Percentiles rank a stretch among this genome's conserved stretches.
These are phyloP conservation scores for Xerocomellus intermedius DNA, from an alignment of 768 basidiomycete genomes.

Conservation along the genomic window DNA sequence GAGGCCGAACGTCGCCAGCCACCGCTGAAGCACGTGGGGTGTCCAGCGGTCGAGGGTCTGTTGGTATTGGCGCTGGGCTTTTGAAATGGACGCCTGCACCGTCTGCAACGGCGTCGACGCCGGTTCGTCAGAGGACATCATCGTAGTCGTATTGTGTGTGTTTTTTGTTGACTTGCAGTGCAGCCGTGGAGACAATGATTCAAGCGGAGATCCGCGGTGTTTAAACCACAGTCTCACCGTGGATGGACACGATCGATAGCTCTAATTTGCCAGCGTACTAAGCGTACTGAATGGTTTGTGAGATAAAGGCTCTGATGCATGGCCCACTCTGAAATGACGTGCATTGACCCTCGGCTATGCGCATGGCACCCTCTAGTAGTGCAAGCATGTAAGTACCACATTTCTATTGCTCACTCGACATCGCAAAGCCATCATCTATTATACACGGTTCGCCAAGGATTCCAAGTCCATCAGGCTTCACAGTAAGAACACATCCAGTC, in stretches of 20 bases:
- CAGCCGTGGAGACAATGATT: neutral
- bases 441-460: neutral
- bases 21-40: constrained; percentile 85
- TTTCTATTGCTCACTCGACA: neutral
- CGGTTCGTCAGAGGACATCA: constrained; percentile 37
- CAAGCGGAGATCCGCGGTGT: constrained; percentile 11
- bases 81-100: constrained; percentile 31
- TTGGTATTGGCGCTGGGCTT: constrained; percentile 78
- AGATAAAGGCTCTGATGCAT: too few relatives aligned
- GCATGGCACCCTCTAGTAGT: neutral
- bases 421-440: neutral
- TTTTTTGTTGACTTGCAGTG: neutral
- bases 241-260: too few relatives aligned
- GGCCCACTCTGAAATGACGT: too few relatives aligned
- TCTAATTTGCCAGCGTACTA: too few relatives aligned
- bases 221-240: neutral
- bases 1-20: constrained; percentile 74
- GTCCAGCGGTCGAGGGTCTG: constrained; percentile 89
- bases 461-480: neutral
- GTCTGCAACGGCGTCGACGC: constrained; percentile 28
- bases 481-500: neutral
- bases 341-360: too few relatives aligned
- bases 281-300: too few relatives aligned
- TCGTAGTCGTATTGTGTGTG: constrained; percentile 14
- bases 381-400: neutral